phyloP scores from a whole-genome alignment of 148 eudicot genomes.

The Dianthus caryophyllus region DNA sequence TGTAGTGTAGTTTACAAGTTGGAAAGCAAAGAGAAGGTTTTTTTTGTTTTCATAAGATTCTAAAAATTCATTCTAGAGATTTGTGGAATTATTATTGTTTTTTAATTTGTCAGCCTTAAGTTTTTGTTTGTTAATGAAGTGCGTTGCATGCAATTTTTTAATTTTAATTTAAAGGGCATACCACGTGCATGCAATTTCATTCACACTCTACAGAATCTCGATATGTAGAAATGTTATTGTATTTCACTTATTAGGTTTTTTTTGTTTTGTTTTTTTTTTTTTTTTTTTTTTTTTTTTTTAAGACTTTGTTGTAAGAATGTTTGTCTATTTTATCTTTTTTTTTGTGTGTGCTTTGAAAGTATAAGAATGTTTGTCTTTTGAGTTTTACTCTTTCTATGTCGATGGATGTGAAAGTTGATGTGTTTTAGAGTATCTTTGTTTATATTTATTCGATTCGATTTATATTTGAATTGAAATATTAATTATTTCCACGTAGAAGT shows the following conservation, averaged over 20 bases:
- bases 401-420: too few species aligned
- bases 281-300: too few species aligned
- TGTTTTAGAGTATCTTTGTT: too few species aligned
- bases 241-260: conserved; percentile 8
- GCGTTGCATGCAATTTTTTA: conserved; percentile 31
- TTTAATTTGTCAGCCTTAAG: conserved; percentile 24
- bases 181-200: conserved; percentile 35
- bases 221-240: conserved; percentile 21
- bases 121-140: conserved; percentile 19
- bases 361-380: too few species aligned
- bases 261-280: conserved; percentile 8
- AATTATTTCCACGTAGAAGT: too few species aligned
- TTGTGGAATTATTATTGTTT: conserved; percentile 20
- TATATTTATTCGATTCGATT: too few species aligned
- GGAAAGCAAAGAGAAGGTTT: conserved; percentile 17
- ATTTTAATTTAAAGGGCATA: conserved; percentile 14
- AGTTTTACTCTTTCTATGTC: too few species aligned
- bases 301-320: conserved; percentile 29
- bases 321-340: background rate
- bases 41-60: conserved; percentile 26
- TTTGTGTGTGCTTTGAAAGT: background rate
- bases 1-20: conserved; percentile 18
- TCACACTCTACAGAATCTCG: conserved; percentile 33
- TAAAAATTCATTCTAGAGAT: conserved; percentile 27
- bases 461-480: too few species aligned